These are phyloP conservation scores for Rhodocollybia butyracea DNA, from an alignment of 768 basidiomycete genomes.

Conservation along the genomic window DNA sequence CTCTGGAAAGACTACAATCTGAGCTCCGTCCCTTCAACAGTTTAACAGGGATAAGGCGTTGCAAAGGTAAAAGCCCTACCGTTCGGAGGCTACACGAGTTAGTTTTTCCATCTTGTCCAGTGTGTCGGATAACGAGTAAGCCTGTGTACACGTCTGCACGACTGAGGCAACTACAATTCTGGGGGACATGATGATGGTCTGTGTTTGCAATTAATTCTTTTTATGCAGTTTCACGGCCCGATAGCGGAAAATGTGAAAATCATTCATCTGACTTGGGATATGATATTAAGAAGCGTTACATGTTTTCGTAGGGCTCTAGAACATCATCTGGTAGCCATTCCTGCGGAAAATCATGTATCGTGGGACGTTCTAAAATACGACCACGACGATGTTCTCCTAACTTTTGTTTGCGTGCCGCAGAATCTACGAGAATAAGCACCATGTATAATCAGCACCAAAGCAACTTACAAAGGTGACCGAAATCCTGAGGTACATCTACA, in stretches of 20 bases:
- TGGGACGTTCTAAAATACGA: slow-evolving; percentile 52
- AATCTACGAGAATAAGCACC: no score
- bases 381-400: slow-evolving; percentile 65
- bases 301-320: not conserved
- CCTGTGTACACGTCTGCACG: slow-evolving; percentile 41
- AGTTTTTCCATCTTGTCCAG: slow-evolving; percentile 41
- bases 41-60: not conserved
- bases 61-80: slow-evolving; percentile 21
- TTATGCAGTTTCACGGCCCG: slow-evolving; percentile 1
- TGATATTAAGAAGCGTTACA: slow-evolving; percentile 1
- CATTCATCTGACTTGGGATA: not conserved
- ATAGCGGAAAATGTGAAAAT: not conserved
- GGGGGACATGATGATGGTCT: not conserved
- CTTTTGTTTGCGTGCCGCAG: slow-evolving; percentile 69
- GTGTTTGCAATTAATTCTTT: not conserved
- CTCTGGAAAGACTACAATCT: slow-evolving; percentile 48
- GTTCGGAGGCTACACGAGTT: slow-evolving; percentile 35
- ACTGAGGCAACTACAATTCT: slow-evolving; percentile 37
- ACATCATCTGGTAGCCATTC: slow-evolving; percentile 67
- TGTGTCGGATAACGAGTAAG: slow-evolving; percentile 34
- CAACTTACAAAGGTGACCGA: slow-evolving; percentile 77
- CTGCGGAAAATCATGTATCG: slow-evolving; percentile 76
- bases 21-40: slow-evolving; percentile 25
- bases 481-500: slow-evolving; percentile 73
- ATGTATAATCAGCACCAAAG: no score